A percentile compares a stretch with the other conserved stretches of the same genome.
These are phyloP conservation scores for Paraconiothyrium brasiliense DNA, from an alignment of 2,329 filamentous ascomycete species.

Conservation along the genomic window DNA sequence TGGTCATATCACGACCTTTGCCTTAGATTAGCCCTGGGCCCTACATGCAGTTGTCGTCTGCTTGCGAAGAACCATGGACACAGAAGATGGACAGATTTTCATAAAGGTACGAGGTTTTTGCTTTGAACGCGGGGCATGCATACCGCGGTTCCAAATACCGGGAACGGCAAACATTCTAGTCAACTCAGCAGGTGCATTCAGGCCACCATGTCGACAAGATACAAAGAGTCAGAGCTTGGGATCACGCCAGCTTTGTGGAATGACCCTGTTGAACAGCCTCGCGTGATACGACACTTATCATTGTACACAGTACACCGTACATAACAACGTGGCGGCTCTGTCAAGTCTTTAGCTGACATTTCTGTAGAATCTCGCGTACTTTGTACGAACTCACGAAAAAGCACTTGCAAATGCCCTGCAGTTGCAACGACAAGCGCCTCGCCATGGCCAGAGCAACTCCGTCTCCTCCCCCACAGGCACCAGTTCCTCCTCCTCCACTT, in stretches of 20 bases:
- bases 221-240: neutral
- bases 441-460: constrained; percentile 66
- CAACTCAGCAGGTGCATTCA: neutral
- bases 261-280: constrained; percentile 1
- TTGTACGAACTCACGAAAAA: constrained; percentile 97
- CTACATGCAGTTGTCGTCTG: constrained; percentile 47
- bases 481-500: constrained; percentile 65
- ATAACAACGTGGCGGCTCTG: constrained; percentile 3
- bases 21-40: constrained; percentile 24
- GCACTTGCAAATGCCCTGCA: constrained; percentile 95
- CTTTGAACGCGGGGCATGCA: constrained; percentile 13
- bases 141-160: neutral
- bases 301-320: neutral
- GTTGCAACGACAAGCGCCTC: constrained; percentile 76
- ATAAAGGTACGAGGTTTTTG: constrained; percentile 72
- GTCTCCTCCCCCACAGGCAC: constrained; percentile 49
- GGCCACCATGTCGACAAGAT: neutral
- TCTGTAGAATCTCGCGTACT: constrained; percentile 86
- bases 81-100: constrained; percentile 89
- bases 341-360: constrained; percentile 40
- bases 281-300: constrained; percentile 2
- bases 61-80: constrained; percentile 69
- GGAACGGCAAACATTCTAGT: neutral
- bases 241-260: neutral
- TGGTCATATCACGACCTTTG: constrained; percentile 5